Conservation (phyloP, 768 basidiomycete species). For the Krasilnikovozyma curviuscula region DNA sequence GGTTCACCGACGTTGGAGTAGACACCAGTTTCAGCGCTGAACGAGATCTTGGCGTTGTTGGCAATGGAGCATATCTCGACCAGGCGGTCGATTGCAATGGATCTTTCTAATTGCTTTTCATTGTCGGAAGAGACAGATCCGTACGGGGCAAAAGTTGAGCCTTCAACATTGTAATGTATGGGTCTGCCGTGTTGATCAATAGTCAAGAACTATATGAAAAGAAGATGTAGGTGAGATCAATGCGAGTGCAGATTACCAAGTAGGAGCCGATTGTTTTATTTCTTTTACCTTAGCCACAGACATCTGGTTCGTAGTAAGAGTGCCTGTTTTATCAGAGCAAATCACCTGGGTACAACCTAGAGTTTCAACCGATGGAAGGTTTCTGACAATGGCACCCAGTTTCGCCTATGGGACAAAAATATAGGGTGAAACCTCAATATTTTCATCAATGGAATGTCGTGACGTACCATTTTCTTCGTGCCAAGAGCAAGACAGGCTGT, state of each 20-base stretch:
- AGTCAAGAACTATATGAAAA: conserved; percentile 44
- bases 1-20: conserved; percentile 86
- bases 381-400: conserved; percentile 92
- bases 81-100: conserved; percentile 29
- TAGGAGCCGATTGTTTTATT: conserved; percentile 23
- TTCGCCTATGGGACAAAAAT: too few relatives aligned
- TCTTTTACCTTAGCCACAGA: conserved; percentile 47
- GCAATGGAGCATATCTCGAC: conserved; percentile 85
- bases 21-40: conserved; percentile 45
- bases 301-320: conserved; percentile 52
- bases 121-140: conserved; percentile 51
- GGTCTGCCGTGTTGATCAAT: conserved; percentile 37
- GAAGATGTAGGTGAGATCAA: not conserved
- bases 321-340: conserved; percentile 93
- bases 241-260: not conserved
- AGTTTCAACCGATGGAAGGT: conserved; percentile 90
- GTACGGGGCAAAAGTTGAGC: conserved; percentile 73
- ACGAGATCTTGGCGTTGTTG: conserved; percentile 82
- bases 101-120: conserved; percentile 38
- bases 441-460: too few relatives aligned
- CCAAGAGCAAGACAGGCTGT: conserved; percentile 91
- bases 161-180: conserved; percentile 63
- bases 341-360: conserved; percentile 96
- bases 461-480: conserved; percentile 99
- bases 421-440: too few relatives aligned